Evolutionary conservation across 108 stramenopile genomes (phyloP), one percentile per base, ranked within the genome.

Genomic region (Craspedostauros australis): DNA sequence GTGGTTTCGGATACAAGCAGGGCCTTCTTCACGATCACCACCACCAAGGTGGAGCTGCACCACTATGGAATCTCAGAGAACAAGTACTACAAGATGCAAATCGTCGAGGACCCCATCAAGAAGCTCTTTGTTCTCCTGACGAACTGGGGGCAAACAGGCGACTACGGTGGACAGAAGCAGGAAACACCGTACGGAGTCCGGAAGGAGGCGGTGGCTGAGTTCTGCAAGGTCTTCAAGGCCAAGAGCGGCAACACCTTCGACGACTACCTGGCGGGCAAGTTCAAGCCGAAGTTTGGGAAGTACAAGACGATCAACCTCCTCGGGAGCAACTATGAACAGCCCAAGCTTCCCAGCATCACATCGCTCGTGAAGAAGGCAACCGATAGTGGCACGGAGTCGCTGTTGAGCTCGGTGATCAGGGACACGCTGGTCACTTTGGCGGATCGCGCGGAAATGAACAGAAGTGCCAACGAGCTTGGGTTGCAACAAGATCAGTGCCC

Each of bases 41-140:
- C 19, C 16, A 18, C 15, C 7, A 15, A 8, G 7, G 42, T 43
- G 8, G 42, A 43, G 19, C 7, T 16, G 8, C 7, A 14, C 19
- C 42, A 43, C 15, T 15, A 43, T 16, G 7, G 15, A 14, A 7
- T 18, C 42, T n/a, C 14, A 7, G 42, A 43, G 19, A 43, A 43
- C 42, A 43, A 43, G 15, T 43, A 43, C 15, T 43, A 43, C 42
- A 43, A 43, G 19, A 43, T 43, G 42, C 42, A 43, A 15, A 16
- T 43, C 15, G 6, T 43, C 19, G 12, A 43, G 15, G 42, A 43
- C 15, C 42, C 42, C n/a, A 16, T 43, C 16, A 43, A 43, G 15
- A 18, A 16, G 7, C 15, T 43, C 16, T 43, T 43, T 15, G 42
- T 43, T 15, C 15, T 43, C 6, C 14, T 43, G 16, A 43, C 42